Evolutionary conservation across 176 grass and related monocot species (phyloP).

Genomic region (Cymbopogon citratus): DNA sequence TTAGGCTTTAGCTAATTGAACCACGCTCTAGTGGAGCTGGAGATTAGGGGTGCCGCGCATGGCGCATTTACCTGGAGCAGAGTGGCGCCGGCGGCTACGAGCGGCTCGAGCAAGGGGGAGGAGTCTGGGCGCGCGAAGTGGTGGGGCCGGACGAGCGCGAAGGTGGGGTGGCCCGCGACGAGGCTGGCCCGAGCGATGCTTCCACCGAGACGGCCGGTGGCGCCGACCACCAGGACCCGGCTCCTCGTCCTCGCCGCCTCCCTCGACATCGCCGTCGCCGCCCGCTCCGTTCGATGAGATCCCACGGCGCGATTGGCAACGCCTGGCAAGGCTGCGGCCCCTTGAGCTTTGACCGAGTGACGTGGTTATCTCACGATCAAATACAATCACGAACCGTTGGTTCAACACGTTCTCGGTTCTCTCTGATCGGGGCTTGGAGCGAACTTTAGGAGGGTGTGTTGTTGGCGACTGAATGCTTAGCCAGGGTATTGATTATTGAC

Average conservation of each 20-base stretch:
- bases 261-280: constrained; percentile 17
- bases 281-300: background rate
- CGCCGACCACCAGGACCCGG: constrained; percentile 76
- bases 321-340: background rate
- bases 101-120: constrained; percentile 29
- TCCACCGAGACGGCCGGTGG: constrained; percentile 59
- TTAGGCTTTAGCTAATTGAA: background rate
- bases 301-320: background rate
- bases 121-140: constrained; percentile 23
- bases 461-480: background rate
- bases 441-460: background rate
- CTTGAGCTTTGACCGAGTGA: background rate
- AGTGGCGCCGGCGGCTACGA: constrained; percentile 49
- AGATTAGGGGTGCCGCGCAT: background rate
- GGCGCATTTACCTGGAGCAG: constrained; percentile 50
- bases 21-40: background rate
- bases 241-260: constrained; percentile 38
- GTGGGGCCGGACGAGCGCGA: constrained; percentile 64
- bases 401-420: background rate
- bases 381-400: background rate
- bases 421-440: background rate
- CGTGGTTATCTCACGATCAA: background rate
- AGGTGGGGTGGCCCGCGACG: constrained; percentile 54
- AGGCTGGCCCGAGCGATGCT: constrained; percentile 62
- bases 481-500: background rate